These are phyloP conservation scores for Mycena maculata DNA, from an alignment of 768 basidiomycete species.

Conservation along the genomic window DNA sequence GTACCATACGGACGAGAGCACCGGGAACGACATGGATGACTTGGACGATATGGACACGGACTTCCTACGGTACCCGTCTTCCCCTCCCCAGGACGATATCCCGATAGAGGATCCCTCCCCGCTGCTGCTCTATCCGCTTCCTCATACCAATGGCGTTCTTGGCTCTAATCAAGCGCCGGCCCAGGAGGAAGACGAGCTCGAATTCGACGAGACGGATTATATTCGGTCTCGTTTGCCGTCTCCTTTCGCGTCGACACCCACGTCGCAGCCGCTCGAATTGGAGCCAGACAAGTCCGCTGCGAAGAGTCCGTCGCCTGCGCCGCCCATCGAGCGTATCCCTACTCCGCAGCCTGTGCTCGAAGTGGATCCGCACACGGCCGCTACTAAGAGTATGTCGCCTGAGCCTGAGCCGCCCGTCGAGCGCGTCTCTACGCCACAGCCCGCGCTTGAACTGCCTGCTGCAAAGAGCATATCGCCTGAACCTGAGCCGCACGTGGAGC, in stretches of 20 bases:
- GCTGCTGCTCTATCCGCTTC: constrained; percentile 3
- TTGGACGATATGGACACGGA: constrained; percentile 4
- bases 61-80: constrained; percentile 24
- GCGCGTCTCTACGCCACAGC: too few relatives aligned
- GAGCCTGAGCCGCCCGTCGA: too few relatives aligned
- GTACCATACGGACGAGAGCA: background rate
- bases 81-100: background rate
- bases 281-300: background rate
- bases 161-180: background rate
- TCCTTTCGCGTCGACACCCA: constrained; percentile 30
- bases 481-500: constrained; percentile 21
- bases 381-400: too few relatives aligned
- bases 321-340: constrained; percentile 10
- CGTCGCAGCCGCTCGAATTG: constrained; percentile 4
- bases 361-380: too few relatives aligned
- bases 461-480: constrained; percentile 3
- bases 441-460: too few relatives aligned
- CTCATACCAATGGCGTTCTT: background rate
- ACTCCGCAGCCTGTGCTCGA: background rate
- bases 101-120: constrained; percentile 1
- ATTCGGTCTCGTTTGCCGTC: constrained; percentile 32
- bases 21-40: constrained; percentile 8
- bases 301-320: constrained; percentile 12
- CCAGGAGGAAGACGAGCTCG: constrained; percentile 24
- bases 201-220: constrained; percentile 33